A percentile compares a stretch with the other conserved stretches of the same genome.
These are phyloP conservation scores for Microcos paniculata DNA, from an alignment of 345 rosid species.

Conservation along the genomic window DNA sequence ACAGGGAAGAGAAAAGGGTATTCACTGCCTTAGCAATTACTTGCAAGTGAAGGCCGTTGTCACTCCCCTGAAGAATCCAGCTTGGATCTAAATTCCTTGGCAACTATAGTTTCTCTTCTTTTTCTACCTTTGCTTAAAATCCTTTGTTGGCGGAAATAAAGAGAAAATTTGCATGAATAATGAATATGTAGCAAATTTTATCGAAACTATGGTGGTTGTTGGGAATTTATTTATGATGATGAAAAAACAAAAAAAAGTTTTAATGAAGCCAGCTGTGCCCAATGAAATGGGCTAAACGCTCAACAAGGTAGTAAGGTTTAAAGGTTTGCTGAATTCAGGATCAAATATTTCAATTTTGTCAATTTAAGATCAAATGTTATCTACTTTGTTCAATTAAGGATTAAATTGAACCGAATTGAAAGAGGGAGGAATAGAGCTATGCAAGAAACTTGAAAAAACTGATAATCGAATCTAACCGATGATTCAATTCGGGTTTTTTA, in stretches of 20 bases:
- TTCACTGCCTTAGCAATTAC: slow-evolving; percentile 55
- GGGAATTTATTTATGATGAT: not conserved
- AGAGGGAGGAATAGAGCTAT: too few species aligned
- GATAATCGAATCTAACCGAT: too few species aligned
- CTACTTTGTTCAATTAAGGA: too few species aligned
- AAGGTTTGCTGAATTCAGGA: too few species aligned
- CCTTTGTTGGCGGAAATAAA: not conserved
- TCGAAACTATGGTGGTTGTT: not conserved
- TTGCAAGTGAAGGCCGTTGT: slow-evolving; percentile 78
- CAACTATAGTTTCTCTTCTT: not conserved
- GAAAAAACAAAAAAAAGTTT: not conserved
- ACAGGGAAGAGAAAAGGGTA: slow-evolving; percentile 62
- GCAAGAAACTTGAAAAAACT: too few species aligned
- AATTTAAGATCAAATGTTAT: too few species aligned
- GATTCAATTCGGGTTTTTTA: too few species aligned
- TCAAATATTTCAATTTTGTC: too few species aligned
- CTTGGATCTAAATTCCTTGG: slow-evolving; percentile 45
- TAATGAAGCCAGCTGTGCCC: not conserved
- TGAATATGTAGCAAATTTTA: too few species aligned
- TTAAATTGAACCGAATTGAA: too few species aligned
- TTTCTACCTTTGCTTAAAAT: not conserved
- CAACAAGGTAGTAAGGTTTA: too few species aligned
- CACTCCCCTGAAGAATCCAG: slow-evolving; percentile 56
- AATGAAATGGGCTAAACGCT: too few species aligned
- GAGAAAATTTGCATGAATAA: not conserved